Percentiles rank a stretch among this genome's conserved stretches.
Conservation (phyloP, 2,329 filamentous ascomycete genomes). For the Pyrenophora tritici-repentis region DNA sequence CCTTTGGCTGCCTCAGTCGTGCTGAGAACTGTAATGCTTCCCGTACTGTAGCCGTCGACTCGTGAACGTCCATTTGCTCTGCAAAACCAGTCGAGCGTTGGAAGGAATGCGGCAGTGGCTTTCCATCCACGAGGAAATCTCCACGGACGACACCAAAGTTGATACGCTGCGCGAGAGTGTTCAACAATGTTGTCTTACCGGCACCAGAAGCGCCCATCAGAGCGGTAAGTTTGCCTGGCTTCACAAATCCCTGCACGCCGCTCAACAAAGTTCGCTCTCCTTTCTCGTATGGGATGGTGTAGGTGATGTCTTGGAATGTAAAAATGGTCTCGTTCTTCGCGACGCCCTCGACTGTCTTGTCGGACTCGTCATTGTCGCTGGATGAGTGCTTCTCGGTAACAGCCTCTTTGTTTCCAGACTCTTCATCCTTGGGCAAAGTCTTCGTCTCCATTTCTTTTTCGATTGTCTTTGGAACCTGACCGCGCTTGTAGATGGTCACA, state of each 20-base stretch:
- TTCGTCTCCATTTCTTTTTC: conserved; percentile 62
- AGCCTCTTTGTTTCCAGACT: conserved; percentile 51
- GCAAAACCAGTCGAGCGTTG: conserved; percentile 82
- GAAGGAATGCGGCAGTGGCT: conserved; percentile 64
- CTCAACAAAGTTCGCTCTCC: conserved; percentile 58
- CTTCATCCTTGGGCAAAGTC: conserved; percentile 55
- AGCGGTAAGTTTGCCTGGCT: conserved; percentile 86
- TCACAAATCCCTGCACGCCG: conserved; percentile 79
- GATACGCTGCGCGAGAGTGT: conserved; percentile 49
- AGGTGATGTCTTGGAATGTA: conserved; percentile 86
- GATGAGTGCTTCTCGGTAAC: conserved; percentile 32
- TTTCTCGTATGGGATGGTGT: conserved; percentile 64
- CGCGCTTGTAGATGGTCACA: conserved; percentile 66
- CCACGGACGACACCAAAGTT: conserved; percentile 53
- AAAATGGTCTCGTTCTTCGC: conserved; percentile 66
- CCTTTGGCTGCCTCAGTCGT: conserved; percentile 64
- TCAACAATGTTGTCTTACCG: conserved; percentile 45
- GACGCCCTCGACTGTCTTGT: conserved; percentile 53
- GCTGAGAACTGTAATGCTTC: conserved; percentile 69
- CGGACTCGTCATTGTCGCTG: conserved; percentile 30
- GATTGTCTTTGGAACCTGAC: conserved; percentile 64
- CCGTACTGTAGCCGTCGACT: conserved; percentile 65
- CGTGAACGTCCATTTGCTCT: conserved; percentile 68
- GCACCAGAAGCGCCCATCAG: conserved; percentile 71
- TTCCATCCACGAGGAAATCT: conserved; percentile 52